Conservation (phyloP, 116 monocot species). For the Thalassia testudinum region DNA sequence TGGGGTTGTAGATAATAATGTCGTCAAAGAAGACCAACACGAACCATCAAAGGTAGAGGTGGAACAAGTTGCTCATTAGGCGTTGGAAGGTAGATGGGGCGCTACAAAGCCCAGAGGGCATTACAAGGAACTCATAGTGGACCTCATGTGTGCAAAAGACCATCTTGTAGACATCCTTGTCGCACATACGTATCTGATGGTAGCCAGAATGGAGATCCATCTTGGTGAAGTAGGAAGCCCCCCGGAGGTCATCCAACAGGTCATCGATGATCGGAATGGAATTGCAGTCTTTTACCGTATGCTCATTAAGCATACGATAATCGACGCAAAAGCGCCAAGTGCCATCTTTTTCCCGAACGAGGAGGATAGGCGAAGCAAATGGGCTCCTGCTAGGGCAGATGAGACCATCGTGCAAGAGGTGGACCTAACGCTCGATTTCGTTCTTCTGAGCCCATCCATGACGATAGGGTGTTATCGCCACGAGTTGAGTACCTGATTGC, state of each 20-base stretch:
- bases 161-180: background rate
- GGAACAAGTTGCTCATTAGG: background rate
- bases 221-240: background rate
- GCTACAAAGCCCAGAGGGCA: background rate
- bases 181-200: background rate
- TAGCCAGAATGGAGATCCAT: background rate
- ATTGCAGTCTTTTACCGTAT: no score
- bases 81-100: background rate
- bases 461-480: no score
- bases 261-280: no score
- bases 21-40: background rate
- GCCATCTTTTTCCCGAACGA: no score
- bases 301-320: no score
- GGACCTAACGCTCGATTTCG: no score
- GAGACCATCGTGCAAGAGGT: no score
- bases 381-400: no score
- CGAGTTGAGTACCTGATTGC: no score
- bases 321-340: no score
- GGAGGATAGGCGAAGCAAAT: no score
- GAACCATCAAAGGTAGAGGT: background rate
- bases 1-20: background rate
- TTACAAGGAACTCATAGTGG: background rate
- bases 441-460: no score
- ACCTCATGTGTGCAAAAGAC: background rate
- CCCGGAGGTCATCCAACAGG: background rate